These are phyloP conservation scores for Metschnikowia lochheadii DNA, from an alignment of 805 yeast genomes.

Conservation along the genomic window DNA sequence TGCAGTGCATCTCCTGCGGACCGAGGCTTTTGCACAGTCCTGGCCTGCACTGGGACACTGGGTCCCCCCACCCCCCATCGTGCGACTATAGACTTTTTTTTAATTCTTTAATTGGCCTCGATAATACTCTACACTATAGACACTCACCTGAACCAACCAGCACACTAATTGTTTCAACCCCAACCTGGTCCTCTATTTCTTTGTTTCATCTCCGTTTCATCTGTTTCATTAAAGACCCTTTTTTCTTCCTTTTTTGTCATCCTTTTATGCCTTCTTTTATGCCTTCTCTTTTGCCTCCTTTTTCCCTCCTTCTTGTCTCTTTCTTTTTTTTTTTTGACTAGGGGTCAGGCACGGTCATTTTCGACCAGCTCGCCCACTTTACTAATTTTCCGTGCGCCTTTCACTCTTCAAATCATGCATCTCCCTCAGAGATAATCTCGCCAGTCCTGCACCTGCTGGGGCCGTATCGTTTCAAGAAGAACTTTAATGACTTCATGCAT, in stretches of 20 bases:
- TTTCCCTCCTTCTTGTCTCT: too few relatives aligned
- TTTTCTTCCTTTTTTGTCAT: too few relatives aligned
- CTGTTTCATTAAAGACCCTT: too few relatives aligned
- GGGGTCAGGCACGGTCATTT: background rate
- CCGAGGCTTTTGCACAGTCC: conserved; percentile 2
- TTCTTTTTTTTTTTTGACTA: too few relatives aligned
- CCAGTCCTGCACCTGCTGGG: background rate
- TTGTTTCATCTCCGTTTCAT: too few relatives aligned
- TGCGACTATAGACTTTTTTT: background rate
- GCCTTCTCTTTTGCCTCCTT: too few relatives aligned
- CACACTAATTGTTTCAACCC: too few relatives aligned
- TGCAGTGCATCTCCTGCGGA: conserved; percentile 2
- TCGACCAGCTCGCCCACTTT: background rate
- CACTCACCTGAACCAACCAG: too few relatives aligned
- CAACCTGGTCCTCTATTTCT: too few relatives aligned
- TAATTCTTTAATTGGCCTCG: too few relatives aligned
- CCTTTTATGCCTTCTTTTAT: too few relatives aligned
- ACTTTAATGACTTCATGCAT: background rate
- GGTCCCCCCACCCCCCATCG: background rate
- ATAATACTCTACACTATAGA: too few relatives aligned
- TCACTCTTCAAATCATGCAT: background rate
- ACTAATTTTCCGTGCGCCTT: background rate
- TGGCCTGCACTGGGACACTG: background rate
- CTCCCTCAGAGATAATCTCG: background rate
- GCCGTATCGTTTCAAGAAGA: background rate